Evolutionary conservation across 495 filamentous ascomycete genomes (phyloP).

Genomic region (Hypoxylon lenormandii): DNA sequence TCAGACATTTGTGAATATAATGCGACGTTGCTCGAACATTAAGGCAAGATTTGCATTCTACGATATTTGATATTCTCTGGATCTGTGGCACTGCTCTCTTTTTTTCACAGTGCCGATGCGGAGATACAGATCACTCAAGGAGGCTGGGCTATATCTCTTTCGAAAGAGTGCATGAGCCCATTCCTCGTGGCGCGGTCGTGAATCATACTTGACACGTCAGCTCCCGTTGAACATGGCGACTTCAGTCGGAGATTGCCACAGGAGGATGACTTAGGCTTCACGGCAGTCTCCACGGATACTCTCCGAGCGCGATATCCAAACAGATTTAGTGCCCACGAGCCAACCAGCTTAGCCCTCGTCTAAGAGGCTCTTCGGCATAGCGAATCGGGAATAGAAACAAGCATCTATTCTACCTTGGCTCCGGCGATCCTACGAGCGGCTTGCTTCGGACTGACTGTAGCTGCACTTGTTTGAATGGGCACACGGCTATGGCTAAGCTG

Average conservation of each 20-base stretch:
- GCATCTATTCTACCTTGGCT: neutral
- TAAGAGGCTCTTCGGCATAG: neutral
- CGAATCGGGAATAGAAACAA: neutral
- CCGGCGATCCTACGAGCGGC: neutral
- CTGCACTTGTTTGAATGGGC: conserved; percentile 1
- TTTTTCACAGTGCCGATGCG: conserved; percentile 9
- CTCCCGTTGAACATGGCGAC: neutral
- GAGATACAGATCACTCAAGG: neutral
- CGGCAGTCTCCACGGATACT: neutral
- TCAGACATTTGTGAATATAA: conserved; percentile 5
- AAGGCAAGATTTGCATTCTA: conserved; percentile 24
- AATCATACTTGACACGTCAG: conserved; percentile 9
- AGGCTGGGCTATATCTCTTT: conserved; percentile 9
- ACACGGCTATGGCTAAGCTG: neutral
- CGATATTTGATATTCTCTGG: neutral
- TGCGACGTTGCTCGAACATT: conserved; percentile 27
- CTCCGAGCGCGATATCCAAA: conserved; percentile 1
- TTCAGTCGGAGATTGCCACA: conserved; percentile 3
- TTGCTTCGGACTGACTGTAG: conserved; percentile 34
- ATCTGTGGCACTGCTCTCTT: neutral
- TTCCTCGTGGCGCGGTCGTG: conserved; percentile 3
- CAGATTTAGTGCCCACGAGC: conserved; percentile 1
- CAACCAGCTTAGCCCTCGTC: conserved; percentile 7
- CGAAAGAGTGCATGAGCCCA: conserved; percentile 3
- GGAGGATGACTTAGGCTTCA: neutral